Percentiles rank a stretch among this genome's conserved stretches.
Conservation (phyloP, 352 stramenopile species). For the Phytopythium ostracodes region DNA sequence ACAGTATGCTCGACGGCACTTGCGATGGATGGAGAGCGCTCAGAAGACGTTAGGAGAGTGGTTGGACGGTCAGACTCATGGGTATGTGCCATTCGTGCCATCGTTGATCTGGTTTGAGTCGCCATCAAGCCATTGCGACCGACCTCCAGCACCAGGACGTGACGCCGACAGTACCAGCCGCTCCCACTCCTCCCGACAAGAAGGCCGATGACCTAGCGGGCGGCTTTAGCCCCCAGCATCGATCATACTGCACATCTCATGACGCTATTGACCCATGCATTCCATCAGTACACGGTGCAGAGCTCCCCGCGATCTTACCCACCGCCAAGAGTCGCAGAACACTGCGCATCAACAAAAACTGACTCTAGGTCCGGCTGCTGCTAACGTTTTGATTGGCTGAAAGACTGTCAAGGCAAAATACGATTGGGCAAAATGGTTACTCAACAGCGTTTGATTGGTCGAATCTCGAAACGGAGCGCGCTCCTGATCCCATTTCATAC, state of each 20-base stretch:
- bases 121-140: too few relatives aligned
- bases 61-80: background rate
- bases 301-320: constrained; percentile 3
- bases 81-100: background rate
- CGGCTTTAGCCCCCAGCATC: too few relatives aligned
- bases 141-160: background rate
- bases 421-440: background rate
- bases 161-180: background rate
- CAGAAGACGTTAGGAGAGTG: background rate
- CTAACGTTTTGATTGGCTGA: background rate
- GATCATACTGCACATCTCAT: too few relatives aligned
- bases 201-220: background rate
- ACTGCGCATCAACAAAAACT: background rate
- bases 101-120: background rate
- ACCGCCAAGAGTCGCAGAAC: background rate
- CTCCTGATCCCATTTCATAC: too few relatives aligned
- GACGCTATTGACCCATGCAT: background rate
- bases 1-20: background rate
- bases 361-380: background rate
- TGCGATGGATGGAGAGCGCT: background rate
- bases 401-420: background rate
- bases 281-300: background rate
- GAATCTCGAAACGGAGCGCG: background rate
- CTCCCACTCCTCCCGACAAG: background rate
- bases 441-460: background rate